Base-by-base conservation (phyloP, 352 stramenopile species). In the Globisporangium uncinulatum region DNA sequence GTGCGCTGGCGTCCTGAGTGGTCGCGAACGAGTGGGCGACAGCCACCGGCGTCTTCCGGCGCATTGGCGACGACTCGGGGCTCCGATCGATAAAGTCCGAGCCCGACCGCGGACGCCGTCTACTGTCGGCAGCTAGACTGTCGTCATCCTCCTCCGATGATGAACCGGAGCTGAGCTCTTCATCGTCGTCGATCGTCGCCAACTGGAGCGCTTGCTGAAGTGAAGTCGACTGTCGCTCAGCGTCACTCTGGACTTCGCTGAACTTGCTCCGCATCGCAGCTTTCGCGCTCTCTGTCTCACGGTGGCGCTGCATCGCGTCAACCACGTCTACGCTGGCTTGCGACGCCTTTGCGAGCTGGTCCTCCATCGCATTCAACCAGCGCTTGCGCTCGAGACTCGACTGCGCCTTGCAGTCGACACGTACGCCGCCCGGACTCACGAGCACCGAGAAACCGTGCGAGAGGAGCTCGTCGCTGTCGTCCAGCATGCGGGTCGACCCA, bases 51-150 rank as follows among this genome's bases (percentile, higher is more conserved):
- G 47, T 59, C 34, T 77, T 78, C 45, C 73, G 69, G n/a, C 80
- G 66, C 70, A 89, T 87, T 0, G 81, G 79, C 10, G 79, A 92
- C 51, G 76, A 85, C 54, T 92, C 82, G 0, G 82, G 82, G 51
- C 77, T 87, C 17, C 66, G 62, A 19, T 86, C 74, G 20, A 82
- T 68, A n/a, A 74, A 81, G 43, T 81, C 70, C 3, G 66, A 62
- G 29, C 66, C 48, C 15, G 46, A 64, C 10, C 64, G 63, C 29
- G 67, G 66, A 5, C 59, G 59, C 13, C 63, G 36, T 6, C 51
- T 43, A 24, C 9, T 53, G 2, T 62, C 59, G 13, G 4, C 48
- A 7, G 31, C 29, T 9, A 4, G 17, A 20, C 10, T 17, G 14
- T 44, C 34, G n/a, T n/a, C 34, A 6, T 6, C 31, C 5, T 31